A percentile compares a stretch with the other conserved stretches of the same genome.
Conservation (phyloP, 192 early-diverging fungal species). For the Dimargaris cristalligena region DNA sequence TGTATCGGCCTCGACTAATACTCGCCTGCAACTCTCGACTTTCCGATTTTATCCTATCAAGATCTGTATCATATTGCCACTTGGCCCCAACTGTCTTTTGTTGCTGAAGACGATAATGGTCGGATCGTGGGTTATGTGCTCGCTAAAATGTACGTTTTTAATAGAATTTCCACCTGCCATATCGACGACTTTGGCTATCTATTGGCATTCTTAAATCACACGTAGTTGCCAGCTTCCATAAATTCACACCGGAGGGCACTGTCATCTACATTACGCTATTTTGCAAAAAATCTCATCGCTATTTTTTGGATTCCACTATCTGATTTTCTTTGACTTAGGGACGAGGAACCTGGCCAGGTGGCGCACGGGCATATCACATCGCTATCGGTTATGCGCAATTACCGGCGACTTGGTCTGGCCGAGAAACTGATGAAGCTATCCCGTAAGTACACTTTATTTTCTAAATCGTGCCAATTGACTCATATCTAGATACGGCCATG, state of each 20-base stretch:
- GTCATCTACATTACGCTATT: not conserved
- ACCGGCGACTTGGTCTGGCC: conserved; percentile 89
- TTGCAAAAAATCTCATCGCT: no score
- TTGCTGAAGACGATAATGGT: conserved; percentile 83
- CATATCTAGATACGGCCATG: no score
- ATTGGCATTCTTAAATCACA: no score
- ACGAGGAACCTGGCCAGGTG: conserved; percentile 56
- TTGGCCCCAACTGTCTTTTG: conserved; percentile 87
- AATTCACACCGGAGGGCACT: not conserved
- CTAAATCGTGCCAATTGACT: no score
- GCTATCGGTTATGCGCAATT: conserved; percentile 90
- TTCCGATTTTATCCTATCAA: conserved; percentile 12
- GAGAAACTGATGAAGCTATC: conserved; percentile 93
- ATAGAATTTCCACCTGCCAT: no score
- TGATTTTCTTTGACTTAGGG: conserved; percentile 33
- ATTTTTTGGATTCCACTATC: conserved; percentile 6
- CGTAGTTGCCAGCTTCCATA: not conserved
- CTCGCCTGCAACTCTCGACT: no score
- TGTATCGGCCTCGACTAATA: no score
- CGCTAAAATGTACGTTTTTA: conserved; percentile 64
- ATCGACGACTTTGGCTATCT: no score
- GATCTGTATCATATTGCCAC: conserved; percentile 64
- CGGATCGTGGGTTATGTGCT: conserved; percentile 94
- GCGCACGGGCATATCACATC: conserved; percentile 94
- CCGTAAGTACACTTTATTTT: conserved; percentile 29